These are phyloP conservation scores for Penicillium sp. DNA, from an alignment of 2,329 filamentous ascomycete genomes.

Conservation along the genomic window DNA sequence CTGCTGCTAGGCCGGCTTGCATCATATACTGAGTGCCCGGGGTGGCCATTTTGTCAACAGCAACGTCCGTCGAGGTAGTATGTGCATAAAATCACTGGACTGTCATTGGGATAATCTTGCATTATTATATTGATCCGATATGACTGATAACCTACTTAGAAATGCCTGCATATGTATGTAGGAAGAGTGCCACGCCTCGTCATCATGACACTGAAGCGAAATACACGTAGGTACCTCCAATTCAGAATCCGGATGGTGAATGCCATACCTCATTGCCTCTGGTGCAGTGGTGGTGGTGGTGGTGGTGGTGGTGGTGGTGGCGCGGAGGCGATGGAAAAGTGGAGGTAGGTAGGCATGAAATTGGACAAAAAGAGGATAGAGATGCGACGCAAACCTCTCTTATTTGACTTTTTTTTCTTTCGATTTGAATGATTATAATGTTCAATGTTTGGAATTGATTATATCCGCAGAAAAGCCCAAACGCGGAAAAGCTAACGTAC, in stretches of 20 bases:
- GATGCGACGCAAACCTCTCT: too few species aligned
- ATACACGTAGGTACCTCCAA: not conserved
- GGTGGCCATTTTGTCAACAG: slow-evolving; percentile 10
- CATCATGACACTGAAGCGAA: slow-evolving; percentile 7
- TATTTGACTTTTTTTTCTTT: too few species aligned
- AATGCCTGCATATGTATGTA: not conserved
- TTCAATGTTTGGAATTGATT: not conserved
- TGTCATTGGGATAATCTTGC: not conserved
- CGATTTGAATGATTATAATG: not conserved
- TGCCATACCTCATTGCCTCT: not conserved
- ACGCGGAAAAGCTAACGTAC: not conserved
- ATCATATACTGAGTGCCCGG: slow-evolving; percentile 26
- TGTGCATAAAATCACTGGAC: not conserved
- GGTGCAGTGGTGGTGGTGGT: not conserved
- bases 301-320: too few species aligned
- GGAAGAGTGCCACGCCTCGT: slow-evolving; percentile 1
- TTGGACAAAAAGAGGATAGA: too few species aligned
- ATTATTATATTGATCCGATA: not conserved
- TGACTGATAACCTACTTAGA: not conserved
- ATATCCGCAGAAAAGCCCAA: not conserved
- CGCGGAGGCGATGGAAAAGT: too few species aligned
- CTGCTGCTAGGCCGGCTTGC: slow-evolving; percentile 22
- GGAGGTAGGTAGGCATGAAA: too few species aligned
- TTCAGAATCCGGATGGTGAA: not conserved
- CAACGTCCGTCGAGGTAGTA: not conserved